Conservation (phyloP, 164 flowering plant species). For the Malania oleifera region DNA sequence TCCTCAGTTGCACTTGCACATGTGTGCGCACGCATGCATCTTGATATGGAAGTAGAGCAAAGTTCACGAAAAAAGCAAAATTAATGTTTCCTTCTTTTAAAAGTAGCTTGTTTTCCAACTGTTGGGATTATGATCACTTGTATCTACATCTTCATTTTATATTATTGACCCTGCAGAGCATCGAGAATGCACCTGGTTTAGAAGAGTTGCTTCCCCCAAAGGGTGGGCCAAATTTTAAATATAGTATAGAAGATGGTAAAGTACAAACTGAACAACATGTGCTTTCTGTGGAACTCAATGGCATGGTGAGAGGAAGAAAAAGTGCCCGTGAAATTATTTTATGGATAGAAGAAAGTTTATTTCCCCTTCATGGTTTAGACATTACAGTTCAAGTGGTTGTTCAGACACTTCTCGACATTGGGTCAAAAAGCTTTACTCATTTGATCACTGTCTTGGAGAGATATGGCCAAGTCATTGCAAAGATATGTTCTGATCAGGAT, state of each 20-base stretch:
- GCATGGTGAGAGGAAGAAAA: slow-evolving; percentile 78
- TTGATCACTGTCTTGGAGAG: slow-evolving; percentile 93
- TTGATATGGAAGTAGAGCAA: too few relatives aligned
- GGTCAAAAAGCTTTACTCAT: slow-evolving; percentile 98
- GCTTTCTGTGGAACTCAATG: slow-evolving; percentile 60
- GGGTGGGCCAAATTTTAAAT: slow-evolving; percentile 62
- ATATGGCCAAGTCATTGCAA: slow-evolving; percentile 88
- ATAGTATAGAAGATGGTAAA: slow-evolving; percentile 43
- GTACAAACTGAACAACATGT: slow-evolving; percentile 44
- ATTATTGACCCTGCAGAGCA: slow-evolving; percentile 42
- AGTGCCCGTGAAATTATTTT: slow-evolving; percentile 62
- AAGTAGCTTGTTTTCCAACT: neutral
- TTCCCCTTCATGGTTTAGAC: slow-evolving; percentile 67
- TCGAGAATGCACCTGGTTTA: slow-evolving; percentile 84
- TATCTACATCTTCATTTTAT: neutral
- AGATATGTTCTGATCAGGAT: slow-evolving; percentile 73
- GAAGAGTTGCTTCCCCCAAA: slow-evolving; percentile 95
- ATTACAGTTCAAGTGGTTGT: slow-evolving; percentile 57
- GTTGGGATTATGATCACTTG: neutral
- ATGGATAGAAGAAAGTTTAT: slow-evolving; percentile 84
- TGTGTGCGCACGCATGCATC: too few relatives aligned
- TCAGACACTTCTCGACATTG: slow-evolving; percentile 93
- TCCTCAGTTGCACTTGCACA: too few relatives aligned
- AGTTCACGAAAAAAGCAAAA: too few relatives aligned
- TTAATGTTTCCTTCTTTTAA: too few relatives aligned